Evolutionary conservation across 2,329 filamentous ascomycete species (phyloP).

Genomic region (Exophiala calicioides): DNA sequence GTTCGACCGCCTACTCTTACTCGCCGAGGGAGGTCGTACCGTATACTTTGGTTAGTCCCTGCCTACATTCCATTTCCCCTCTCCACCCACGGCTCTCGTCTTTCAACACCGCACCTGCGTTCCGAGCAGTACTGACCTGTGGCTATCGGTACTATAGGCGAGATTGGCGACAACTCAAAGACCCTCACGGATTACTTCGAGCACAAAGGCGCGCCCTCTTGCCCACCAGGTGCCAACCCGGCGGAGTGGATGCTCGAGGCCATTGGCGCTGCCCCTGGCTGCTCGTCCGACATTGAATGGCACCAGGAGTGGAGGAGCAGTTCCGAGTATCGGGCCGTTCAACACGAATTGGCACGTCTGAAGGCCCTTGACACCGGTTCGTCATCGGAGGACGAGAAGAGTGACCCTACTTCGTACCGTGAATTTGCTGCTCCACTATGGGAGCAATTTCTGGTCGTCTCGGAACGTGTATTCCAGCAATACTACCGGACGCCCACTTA

Average conservation of each 20-base stretch:
- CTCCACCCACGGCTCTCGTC: too few species aligned
- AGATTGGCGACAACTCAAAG: constrained; percentile 64
- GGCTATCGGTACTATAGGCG: constrained; percentile 37
- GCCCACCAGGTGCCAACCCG: constrained; percentile 70
- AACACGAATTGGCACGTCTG: constrained; percentile 58
- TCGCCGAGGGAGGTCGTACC: constrained; percentile 72
- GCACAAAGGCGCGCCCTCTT: constrained; percentile 64
- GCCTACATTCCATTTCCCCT: too few species aligned
- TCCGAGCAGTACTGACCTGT: constrained; percentile 3
- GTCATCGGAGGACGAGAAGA: too few species aligned
- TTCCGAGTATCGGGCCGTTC: constrained; percentile 57
- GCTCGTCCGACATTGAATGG: constrained; percentile 64
- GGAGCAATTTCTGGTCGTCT: constrained; percentile 66
- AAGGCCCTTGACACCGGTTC: too few species aligned
- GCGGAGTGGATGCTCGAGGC: constrained; percentile 57
- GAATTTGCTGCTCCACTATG: constrained; percentile 77
- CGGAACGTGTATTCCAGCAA: constrained; percentile 77
- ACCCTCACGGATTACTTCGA: constrained; percentile 75
- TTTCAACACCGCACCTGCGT: too few species aligned
- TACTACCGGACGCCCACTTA: constrained; percentile 84
- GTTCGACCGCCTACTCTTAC: constrained; percentile 74
- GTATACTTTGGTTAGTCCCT: constrained; percentile 80
- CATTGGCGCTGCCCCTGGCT: constrained; percentile 58
- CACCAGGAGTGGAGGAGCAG: constrained; percentile 61
- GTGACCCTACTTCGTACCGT: constrained; percentile 40